Evolutionary conservation across 495 filamentous ascomycete genomes (phyloP).

Genomic region (Diplogelasinospora grovesii): DNA sequence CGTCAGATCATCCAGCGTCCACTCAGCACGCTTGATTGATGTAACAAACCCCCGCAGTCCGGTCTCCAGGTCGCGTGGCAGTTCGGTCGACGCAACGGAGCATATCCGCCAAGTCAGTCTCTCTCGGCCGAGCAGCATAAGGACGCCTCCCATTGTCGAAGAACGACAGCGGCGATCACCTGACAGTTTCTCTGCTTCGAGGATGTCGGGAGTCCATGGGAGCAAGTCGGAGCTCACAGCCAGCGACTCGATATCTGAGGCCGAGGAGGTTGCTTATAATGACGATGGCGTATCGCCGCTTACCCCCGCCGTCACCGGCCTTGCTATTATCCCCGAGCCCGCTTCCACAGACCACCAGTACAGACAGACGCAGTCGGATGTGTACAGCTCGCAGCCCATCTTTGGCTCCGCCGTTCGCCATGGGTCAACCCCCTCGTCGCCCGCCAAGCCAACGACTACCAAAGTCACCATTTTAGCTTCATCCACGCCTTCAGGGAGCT

Average conservation of each 20-base stretch:
- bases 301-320: constrained; percentile 6
- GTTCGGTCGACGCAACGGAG: constrained; percentile 36
- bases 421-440: constrained; percentile 11
- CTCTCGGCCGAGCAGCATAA: constrained; percentile 29
- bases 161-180: constrained; percentile 17
- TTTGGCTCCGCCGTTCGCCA: constrained; percentile 11
- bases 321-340: constrained; percentile 11
- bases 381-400: background rate
- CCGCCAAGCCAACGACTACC: constrained; percentile 19
- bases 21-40: constrained; percentile 48
- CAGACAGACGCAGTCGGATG: background rate
- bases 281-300: constrained; percentile 11
- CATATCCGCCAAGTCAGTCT: constrained; percentile 23
- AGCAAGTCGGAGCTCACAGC: constrained; percentile 18
- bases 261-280: constrained; percentile 17
- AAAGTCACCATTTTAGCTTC: constrained; percentile 31
- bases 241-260: constrained; percentile 30
- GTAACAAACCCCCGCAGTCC: constrained; percentile 44
- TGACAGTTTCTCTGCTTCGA: constrained; percentile 14
- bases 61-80: constrained; percentile 31
- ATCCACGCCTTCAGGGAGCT: constrained; percentile 14
- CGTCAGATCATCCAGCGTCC: constrained; percentile 42
- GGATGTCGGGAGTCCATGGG: constrained; percentile 9
- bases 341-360: constrained; percentile 1
- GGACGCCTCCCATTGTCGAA: constrained; percentile 37